Base-by-base conservation (phyloP, 192 early-diverging fungal species). In the Coemansia reversa region DNA sequence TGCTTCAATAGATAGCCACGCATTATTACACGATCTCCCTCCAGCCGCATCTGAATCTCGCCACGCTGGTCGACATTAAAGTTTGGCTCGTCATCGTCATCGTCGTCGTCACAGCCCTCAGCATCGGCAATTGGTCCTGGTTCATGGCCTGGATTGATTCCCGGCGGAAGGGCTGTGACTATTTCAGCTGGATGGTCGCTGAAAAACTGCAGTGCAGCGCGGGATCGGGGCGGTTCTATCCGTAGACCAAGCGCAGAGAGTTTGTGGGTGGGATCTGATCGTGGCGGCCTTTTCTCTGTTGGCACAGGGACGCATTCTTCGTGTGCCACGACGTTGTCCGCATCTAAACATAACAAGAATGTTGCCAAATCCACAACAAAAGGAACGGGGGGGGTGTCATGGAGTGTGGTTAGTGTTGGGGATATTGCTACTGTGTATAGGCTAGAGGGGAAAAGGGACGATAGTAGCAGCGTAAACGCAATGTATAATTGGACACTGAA, bases 1-100 rank as follows among this genome's bases (percentile, higher is more conserved):
- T 75, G 75, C 51, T 83, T 83, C 27, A 79, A 50, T 48, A 83
- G 66, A 28, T 75, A 79, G 0, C 81, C 81, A 23, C 76, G 70
- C 47, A 71, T 42, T 6, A 83, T 32, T 1, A 83, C 72, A 23
- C 77, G 73, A 61, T 81, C 78, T 12, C 75, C 69, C 1, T 58
- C 62, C 20, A 81, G 60, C 20, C 72, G 62, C 20, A 19, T 58
- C 59, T 75, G 70, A 28, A 81, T 81, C 33, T 81, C 78, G 47
- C 72, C 69, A 27, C 78, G 72, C 45, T 75, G 72, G 47, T 65
- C 70, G n/a, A 63, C 74, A 30, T 65, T 69, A 33, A 81, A 75
- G 67, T 81, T 75, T 33, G 74, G 78, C 63, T 81, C 78, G 16
- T 81, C 78, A 33, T 81, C 78, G 20, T 70, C 72, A 5, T 67